phyloP scores from a whole-genome alignment of 768 basidiomycete genomes.

The Mycena sanguinolenta region DNA sequence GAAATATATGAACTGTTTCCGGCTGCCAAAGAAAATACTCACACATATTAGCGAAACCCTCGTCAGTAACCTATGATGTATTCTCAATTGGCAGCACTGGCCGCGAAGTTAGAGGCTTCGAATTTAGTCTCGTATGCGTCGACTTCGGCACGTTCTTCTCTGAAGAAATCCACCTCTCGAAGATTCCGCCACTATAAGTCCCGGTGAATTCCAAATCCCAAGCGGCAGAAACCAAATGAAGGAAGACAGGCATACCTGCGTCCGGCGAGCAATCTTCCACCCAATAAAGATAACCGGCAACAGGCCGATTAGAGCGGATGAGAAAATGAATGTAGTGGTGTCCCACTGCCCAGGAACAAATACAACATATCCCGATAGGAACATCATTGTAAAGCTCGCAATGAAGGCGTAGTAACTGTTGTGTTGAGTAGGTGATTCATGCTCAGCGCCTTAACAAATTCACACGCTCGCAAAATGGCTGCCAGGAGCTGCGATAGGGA shows the following conservation, averaged over 20 bases:
- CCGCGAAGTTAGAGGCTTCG: too few relatives aligned
- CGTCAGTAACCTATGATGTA: too few relatives aligned
- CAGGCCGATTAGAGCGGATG: conserved; percentile 59
- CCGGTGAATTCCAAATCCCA: neutral
- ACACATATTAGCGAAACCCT: too few relatives aligned
- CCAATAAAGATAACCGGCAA: conserved; percentile 56
- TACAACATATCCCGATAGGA: conserved; percentile 63
- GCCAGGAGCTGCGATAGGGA: conserved; percentile 60
- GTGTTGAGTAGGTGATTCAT: neutral
- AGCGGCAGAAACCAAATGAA: neutral
- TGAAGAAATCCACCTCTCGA: conserved; percentile 58
- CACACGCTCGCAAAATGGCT: conserved; percentile 63
- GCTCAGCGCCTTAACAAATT: too few relatives aligned
- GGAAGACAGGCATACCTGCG: conserved; percentile 47
- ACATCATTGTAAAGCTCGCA: conserved; percentile 59
- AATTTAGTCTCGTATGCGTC: conserved; percentile 58
- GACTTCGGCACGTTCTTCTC: conserved; percentile 56
- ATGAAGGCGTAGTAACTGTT: conserved; percentile 57
- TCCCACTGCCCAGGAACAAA: conserved; percentile 65
- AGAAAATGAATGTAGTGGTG: conserved; percentile 60
- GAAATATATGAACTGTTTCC: too few relatives aligned
- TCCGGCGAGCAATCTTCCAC: conserved; percentile 59
- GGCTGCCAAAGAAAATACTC: too few relatives aligned
- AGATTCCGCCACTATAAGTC: conserved; percentile 52
- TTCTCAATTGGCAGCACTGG: too few relatives aligned